Conservation (phyloP, 148 eudicot genomes). For the Fagopyrum homotropicum region DNA sequence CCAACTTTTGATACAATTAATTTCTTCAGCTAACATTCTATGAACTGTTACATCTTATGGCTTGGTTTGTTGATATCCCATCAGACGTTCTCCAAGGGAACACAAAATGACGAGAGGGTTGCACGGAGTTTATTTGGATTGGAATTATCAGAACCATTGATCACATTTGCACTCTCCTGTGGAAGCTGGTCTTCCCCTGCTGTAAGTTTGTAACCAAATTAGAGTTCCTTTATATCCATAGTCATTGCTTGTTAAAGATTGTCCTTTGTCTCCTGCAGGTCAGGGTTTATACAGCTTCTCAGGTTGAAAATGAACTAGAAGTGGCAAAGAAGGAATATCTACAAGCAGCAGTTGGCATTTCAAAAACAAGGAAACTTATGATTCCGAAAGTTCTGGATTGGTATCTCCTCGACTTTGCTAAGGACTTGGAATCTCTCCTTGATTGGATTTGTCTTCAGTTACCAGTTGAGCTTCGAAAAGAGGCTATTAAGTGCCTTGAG, state of each 20-base stretch:
- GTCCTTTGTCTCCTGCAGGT: slow-evolving; percentile 33
- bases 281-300: slow-evolving; percentile 62
- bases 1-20: background rate
- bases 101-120: slow-evolving; percentile 31
- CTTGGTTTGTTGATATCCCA: slow-evolving; percentile 9
- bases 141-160: slow-evolving; percentile 78
- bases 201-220: slow-evolving; percentile 31
- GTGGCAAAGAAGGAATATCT: slow-evolving; percentile 64
- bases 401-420: slow-evolving; percentile 79
- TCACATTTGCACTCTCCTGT: slow-evolving; percentile 82
- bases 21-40: background rate
- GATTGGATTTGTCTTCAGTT: slow-evolving; percentile 91
- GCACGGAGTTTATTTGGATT: slow-evolving; percentile 48
- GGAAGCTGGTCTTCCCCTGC: slow-evolving; percentile 60
- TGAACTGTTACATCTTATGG: background rate
- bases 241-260: background rate
- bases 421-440: slow-evolving; percentile 69
- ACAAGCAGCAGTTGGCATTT: slow-evolving; percentile 69
- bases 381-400: slow-evolving; percentile 73
- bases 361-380: slow-evolving; percentile 36
- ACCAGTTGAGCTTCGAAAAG: slow-evolving; percentile 47
- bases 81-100: slow-evolving; percentile 48
- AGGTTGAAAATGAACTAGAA: slow-evolving; percentile 71
- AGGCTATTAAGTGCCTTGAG: slow-evolving; percentile 48
- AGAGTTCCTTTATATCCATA: background rate